Conservation (phyloP, 345 rosid species). For the Ricinus communis region DNA sequence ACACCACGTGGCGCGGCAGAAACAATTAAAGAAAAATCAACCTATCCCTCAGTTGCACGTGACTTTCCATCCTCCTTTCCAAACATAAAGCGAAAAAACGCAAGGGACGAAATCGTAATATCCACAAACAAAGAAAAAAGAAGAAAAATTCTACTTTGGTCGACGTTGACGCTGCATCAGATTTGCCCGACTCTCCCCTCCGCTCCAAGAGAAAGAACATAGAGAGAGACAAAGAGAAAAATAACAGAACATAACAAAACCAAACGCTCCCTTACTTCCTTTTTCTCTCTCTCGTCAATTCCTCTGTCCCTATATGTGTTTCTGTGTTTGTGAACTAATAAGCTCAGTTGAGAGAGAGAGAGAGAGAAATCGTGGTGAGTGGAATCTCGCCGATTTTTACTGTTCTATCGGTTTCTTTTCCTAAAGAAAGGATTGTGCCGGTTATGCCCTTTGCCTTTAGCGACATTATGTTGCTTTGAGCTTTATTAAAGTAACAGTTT, state of each 20-base stretch:
- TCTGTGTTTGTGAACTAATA: background rate
- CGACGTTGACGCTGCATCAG: slow-evolving; percentile 44
- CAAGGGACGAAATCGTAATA: slow-evolving; percentile 26
- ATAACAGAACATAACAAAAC: background rate
- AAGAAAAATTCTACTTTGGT: slow-evolving; percentile 22
- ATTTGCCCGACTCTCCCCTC: slow-evolving; percentile 31
- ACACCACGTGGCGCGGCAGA: too few relatives aligned
- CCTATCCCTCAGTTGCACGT: slow-evolving; percentile 39
- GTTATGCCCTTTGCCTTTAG: slow-evolving; percentile 17
- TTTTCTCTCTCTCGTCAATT: background rate
- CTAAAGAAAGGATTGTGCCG: background rate
- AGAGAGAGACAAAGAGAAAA: slow-evolving; percentile 9
- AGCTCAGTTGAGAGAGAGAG: background rate
- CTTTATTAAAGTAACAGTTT: slow-evolving; percentile 14
- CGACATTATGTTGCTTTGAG: slow-evolving; percentile 16
- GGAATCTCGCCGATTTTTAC: slow-evolving; percentile 26
- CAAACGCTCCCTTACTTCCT: slow-evolving; percentile 3
- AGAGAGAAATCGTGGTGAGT: slow-evolving; percentile 16
- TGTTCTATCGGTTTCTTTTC: slow-evolving; percentile 35
- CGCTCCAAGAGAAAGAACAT: slow-evolving; percentile 16
- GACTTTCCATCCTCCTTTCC: slow-evolving; percentile 10
- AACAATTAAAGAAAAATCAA: too few relatives aligned
- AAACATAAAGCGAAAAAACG: slow-evolving; percentile 18
- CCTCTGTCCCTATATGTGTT: too few relatives aligned
- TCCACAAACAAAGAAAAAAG: background rate